phyloP scores from a whole-genome alignment of 148 eudicot genomes.

The Limonium bicolor region DNA sequence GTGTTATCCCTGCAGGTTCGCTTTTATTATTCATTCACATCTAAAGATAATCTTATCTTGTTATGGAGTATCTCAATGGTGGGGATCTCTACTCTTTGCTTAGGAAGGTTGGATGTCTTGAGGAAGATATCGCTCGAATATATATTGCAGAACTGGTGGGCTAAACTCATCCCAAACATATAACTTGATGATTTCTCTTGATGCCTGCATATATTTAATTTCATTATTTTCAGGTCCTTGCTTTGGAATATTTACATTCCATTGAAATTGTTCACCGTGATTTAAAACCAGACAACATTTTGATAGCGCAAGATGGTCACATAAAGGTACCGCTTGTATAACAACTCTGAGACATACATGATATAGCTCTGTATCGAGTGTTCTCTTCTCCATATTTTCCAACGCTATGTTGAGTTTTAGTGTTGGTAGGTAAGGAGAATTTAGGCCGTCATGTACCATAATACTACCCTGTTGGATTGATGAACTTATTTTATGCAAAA shows the following conservation, averaged over 20 bases:
- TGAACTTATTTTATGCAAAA: too few species aligned
- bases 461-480: too few species aligned
- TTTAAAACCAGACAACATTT: slow-evolving; percentile 61
- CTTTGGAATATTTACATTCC: slow-evolving; percentile 58
- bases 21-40: slow-evolving; percentile 57
- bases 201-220: neutral
- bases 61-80: slow-evolving; percentile 63
- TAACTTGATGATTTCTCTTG: neutral
- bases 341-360: too few species aligned
- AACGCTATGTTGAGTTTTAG: too few species aligned
- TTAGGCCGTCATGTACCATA: too few species aligned
- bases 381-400: too few species aligned
- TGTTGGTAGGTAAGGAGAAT: too few species aligned
- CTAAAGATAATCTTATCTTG: slow-evolving; percentile 51
- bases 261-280: slow-evolving; percentile 59
- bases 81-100: slow-evolving; percentile 60
- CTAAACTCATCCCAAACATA: too few species aligned
- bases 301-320: slow-evolving; percentile 60
- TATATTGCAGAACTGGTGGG: slow-evolving; percentile 53
- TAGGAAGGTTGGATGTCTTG: slow-evolving; percentile 46
- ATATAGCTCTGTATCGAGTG: too few species aligned
- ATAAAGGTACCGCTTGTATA: slow-evolving; percentile 28
- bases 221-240: slow-evolving; percentile 39
- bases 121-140: slow-evolving; percentile 39
- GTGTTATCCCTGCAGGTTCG: slow-evolving; percentile 31